phyloP scores from a whole-genome alignment of 306 rosid species.

The Psophocarpus tetragonolobus region DNA sequence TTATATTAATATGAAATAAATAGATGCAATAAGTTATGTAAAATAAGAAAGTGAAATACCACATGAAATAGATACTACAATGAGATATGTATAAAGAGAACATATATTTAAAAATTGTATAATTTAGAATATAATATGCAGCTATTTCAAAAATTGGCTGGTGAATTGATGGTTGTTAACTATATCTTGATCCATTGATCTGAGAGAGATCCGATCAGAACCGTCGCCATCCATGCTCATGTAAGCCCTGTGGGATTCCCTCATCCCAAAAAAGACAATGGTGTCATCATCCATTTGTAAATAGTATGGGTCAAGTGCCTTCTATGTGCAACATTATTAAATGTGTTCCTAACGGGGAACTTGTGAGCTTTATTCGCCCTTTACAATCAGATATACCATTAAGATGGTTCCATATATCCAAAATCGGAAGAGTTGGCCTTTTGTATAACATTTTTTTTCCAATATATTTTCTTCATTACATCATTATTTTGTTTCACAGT shows the following conservation, averaged over 20 bases:
- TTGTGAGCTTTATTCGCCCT: conserved; percentile 39
- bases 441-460: neutral
- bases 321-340: conserved; percentile 40
- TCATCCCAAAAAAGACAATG: conserved; percentile 57
- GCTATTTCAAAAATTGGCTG: neutral
- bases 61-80: neutral
- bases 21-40: neutral
- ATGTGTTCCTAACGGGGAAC: conserved; percentile 42
- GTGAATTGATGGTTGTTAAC: conserved; percentile 48
- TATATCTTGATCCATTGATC: conserved; percentile 28
- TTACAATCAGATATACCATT: conserved; percentile 36
- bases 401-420: neutral
- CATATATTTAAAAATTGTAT: neutral
- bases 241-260: conserved; percentile 46
- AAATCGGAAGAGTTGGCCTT: neutral
- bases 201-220: conserved; percentile 48
- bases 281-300: conserved; percentile 42
- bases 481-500: neutral
- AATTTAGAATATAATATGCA: neutral
- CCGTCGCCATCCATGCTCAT: conserved; percentile 55
- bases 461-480: neutral
- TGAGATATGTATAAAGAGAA: neutral
- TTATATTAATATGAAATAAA: neutral
- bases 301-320: conserved; percentile 43
- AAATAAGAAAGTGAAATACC: neutral